Conservation (phyloP, 1,139 yeast species). For the Kurtzmaniella quercitrusa region DNA sequence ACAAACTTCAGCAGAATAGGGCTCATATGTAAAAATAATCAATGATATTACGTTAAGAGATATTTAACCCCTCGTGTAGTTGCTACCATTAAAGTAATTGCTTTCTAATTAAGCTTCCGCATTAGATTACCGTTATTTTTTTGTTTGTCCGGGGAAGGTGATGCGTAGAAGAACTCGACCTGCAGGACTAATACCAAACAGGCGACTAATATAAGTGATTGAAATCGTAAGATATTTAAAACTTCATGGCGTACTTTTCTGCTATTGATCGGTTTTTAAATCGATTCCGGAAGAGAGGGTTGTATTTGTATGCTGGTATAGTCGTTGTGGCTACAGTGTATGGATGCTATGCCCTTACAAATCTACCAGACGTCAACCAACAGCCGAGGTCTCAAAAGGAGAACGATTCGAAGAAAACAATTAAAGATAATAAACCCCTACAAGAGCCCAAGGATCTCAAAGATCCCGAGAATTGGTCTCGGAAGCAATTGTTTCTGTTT, state of each 20-base stretch:
- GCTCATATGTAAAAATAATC: too few species aligned
- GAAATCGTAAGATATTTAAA: neutral
- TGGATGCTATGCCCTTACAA: constrained; percentile 30
- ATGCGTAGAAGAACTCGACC: too few species aligned
- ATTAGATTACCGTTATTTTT: too few species aligned
- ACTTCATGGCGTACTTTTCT: constrained; percentile 1
- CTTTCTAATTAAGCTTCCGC: too few species aligned
- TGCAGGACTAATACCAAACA: too few species aligned
- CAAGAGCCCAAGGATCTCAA: constrained; percentile 3
- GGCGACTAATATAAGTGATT: neutral
- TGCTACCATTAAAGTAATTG: too few species aligned
- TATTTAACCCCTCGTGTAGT: too few species aligned
- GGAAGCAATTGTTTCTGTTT: constrained; percentile 5
- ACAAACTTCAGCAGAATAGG: neutral
- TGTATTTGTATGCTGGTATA: constrained; percentile 31
- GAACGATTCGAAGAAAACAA: constrained; percentile 1
- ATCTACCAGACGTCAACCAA: constrained; percentile 19
- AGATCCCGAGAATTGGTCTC: constrained; percentile 3
- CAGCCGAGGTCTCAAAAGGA: constrained; percentile 3
- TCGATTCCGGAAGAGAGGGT: constrained; percentile 24
- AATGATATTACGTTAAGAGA: too few species aligned
- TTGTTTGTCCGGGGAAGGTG: too few species aligned
- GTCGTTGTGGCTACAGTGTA: constrained; percentile 31
- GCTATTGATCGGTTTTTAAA: constrained; percentile 7
- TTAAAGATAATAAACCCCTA: neutral